Evolutionary conservation across 139 green algal species (phyloP).

Genomic region (Auxenochlorella protothecoides): DNA sequence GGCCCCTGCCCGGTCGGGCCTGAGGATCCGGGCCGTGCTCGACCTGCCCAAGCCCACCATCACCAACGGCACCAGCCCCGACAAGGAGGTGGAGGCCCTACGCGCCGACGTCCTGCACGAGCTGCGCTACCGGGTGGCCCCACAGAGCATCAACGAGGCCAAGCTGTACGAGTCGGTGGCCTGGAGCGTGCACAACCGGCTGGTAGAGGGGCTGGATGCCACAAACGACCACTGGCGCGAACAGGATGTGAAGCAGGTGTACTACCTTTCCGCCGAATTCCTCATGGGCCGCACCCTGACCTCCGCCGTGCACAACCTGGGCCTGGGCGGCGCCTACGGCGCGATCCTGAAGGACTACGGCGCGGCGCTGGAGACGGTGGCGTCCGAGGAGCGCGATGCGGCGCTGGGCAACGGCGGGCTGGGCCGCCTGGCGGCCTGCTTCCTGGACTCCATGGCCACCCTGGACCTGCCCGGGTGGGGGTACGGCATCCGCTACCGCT

Average conservation of each 20-base stretch:
- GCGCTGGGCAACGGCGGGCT: constrained; percentile 97
- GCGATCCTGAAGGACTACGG: constrained; percentile 40
- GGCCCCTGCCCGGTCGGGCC: too few species aligned
- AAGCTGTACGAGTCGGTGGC: constrained; percentile 23
- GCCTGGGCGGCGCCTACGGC: constrained; percentile 70
- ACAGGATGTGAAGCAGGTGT: constrained; percentile 83
- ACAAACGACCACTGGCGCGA: constrained; percentile 76
- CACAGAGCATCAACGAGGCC: background rate
- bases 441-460: constrained; percentile 96
- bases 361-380: constrained; percentile 22
- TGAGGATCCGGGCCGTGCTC: constrained; percentile 4
- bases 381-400: constrained; percentile 62
- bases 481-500: constrained; percentile 98
- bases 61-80: constrained; percentile 2
- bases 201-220: constrained; percentile 74
- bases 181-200: constrained; percentile 65
- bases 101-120: background rate
- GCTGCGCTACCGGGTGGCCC: constrained; percentile 1
- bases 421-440: constrained; percentile 93
- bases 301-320: constrained; percentile 93
- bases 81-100: background rate
- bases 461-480: constrained; percentile 90
- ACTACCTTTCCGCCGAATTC: constrained; percentile 96
- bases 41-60: constrained; percentile 8
- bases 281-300: constrained; percentile 88